Evolutionary conservation across 345 rosid species (phyloP).

Genomic region (Boechera stricta): DNA sequence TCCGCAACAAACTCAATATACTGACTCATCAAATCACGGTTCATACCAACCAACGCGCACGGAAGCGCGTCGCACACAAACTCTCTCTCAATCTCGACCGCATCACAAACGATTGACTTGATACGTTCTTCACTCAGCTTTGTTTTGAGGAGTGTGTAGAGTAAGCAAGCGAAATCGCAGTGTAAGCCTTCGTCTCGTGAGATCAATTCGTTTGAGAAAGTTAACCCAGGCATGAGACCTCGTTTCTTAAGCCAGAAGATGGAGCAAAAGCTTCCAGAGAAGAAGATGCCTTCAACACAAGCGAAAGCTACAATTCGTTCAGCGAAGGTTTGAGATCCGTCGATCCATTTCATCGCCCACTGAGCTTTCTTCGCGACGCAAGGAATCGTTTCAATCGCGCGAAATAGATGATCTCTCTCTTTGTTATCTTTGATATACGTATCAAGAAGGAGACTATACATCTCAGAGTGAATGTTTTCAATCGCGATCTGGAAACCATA

Average conservation of each 20-base stretch:
- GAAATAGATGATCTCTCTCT: conserved; percentile 65
- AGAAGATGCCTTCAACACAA: conserved; percentile 95
- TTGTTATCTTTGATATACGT: conserved; percentile 82
- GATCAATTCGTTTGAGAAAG: conserved; percentile 92
- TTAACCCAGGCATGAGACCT: conserved; percentile 88
- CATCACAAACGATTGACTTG: conserved; percentile 70
- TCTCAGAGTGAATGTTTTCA: conserved; percentile 96
- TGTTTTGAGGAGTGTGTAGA: conserved; percentile 58
- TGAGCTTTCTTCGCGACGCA: conserved; percentile 76
- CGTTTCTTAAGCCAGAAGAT: conserved; percentile 95
- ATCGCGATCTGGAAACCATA: conserved; percentile 97
- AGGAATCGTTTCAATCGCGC: conserved; percentile 76
- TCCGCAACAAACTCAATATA: conserved; percentile 93
- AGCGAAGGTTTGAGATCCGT: conserved; percentile 74
- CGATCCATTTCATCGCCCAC: conserved; percentile 88
- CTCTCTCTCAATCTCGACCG: conserved; percentile 90
- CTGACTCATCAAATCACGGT: conserved; percentile 71
- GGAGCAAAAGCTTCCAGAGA: conserved; percentile 91
- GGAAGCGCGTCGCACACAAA: conserved; percentile 95
- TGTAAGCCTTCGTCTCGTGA: conserved; percentile 96
- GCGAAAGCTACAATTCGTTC: conserved; percentile 85
- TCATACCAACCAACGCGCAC: conserved; percentile 91
- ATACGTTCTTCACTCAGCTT: conserved; percentile 78
- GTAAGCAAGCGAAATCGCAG: conserved; percentile 89
- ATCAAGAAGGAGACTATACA: conserved; percentile 90